Evolutionary conservation across 352 stramenopile species (phyloP).

Genomic region (Pythium grandisporangium): DNA sequence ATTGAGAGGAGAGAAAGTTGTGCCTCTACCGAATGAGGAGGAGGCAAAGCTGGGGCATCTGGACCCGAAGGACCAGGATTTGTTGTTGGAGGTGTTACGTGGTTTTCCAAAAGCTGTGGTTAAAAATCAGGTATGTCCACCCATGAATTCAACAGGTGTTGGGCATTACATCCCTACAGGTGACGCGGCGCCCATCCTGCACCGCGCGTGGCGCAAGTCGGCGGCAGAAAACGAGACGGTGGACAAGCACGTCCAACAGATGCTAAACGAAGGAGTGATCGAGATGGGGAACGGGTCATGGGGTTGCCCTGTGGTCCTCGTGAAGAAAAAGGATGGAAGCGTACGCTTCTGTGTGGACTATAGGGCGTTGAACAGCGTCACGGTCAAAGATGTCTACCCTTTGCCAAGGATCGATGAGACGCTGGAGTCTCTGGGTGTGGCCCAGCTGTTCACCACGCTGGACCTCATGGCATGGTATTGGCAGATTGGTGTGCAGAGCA

Average conservation of each 20-base stretch:
- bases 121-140: slow-evolving; percentile 4
- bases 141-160: slow-evolving; percentile 1
- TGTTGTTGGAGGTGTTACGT: slow-evolving; percentile 7
- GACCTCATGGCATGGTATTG: slow-evolving; percentile 12
- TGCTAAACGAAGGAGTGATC: slow-evolving; percentile 8
- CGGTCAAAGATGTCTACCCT: slow-evolving; percentile 15
- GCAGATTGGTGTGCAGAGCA: slow-evolving; percentile 2
- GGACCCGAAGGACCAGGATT: not conserved
- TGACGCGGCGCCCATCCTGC: slow-evolving; percentile 5
- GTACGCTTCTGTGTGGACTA: slow-evolving; percentile 19
- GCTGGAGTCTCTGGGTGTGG: slow-evolving; percentile 7
- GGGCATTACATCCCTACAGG: slow-evolving; percentile 14
- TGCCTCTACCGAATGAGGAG: slow-evolving; percentile 4
- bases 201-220: not conserved
- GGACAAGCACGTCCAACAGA: slow-evolving; percentile 2
- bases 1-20: not conserved
- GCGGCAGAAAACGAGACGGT: slow-evolving; percentile 7
- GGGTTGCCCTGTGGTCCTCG: slow-evolving; percentile 12
- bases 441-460: slow-evolving; percentile 5
- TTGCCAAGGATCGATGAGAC: slow-evolving; percentile 15
- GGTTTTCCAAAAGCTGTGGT: slow-evolving; percentile 1
- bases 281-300: slow-evolving; percentile 8
- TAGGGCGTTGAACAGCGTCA: slow-evolving; percentile 8
- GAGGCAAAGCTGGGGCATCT: slow-evolving; percentile 1
- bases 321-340: slow-evolving; percentile 16